These are phyloP conservation scores for Acanthamoeba rhysodes DNA, from an alignment of 208 protist species.

Conservation along the genomic window DNA sequence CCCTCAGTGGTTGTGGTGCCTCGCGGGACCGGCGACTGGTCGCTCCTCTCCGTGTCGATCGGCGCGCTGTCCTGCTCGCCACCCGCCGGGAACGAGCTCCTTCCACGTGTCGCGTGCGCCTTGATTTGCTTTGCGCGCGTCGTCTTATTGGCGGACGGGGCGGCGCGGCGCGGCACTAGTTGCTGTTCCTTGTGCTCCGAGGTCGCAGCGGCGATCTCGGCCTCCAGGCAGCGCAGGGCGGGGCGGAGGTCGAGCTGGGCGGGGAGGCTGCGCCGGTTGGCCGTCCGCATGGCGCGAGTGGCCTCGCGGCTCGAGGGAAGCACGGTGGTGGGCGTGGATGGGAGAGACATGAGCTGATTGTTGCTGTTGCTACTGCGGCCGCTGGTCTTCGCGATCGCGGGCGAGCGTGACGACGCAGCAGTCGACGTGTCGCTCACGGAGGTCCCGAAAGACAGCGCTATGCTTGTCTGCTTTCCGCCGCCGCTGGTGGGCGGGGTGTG, in stretches of 20 bases:
- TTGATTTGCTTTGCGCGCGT: background rate
- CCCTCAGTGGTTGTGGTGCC: background rate
- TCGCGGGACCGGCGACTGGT: background rate
- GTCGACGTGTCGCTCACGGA: background rate
- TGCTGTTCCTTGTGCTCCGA: background rate
- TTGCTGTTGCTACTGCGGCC: too few species aligned
- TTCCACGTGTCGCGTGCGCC: too few species aligned
- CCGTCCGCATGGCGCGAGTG: background rate
- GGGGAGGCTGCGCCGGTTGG: background rate
- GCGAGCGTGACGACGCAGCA: background rate
- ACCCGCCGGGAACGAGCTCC: background rate
- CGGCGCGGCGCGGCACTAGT: background rate
- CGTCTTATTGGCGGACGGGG: background rate
- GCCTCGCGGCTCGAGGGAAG: background rate
- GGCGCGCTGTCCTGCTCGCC: background rate
- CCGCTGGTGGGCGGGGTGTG: background rate
- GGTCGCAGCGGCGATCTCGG: background rate
- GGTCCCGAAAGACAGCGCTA: too few species aligned
- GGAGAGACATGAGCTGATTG: background rate
- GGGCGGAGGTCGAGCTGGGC: background rate
- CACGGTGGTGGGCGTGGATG: background rate
- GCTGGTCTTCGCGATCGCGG: background rate
- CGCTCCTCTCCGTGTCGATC: background rate
- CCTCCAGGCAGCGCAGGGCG: background rate
- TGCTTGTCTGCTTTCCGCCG: background rate